Base-by-base conservation (phyloP, 2,329 filamentous ascomycete species). In the Trichoderma endophyticum region DNA sequence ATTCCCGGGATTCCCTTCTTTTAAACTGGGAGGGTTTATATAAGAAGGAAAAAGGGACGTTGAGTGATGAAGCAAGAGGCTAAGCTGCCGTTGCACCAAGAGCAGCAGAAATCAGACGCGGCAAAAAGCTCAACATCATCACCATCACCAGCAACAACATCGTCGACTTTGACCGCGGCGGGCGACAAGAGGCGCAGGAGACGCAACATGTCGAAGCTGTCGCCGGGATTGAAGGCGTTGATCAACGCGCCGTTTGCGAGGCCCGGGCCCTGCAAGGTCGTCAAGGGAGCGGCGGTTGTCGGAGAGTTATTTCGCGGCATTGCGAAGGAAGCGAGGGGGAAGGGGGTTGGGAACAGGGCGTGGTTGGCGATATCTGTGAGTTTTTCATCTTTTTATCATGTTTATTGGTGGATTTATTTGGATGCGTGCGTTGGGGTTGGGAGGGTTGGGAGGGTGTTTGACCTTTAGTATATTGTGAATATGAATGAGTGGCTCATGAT, bases 201-300 rank as follows among this genome's bases (percentile, higher is more conserved):
- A 24, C 62, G 36, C 32, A 81, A 77, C 75, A 94, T 93, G 92
- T 90, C 92, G 7, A 94, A 93, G 80, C 86, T 95, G 24, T 92
- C 92, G 1, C 84, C 88, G 1, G 83, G 88, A 64, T 86, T 95
- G 76, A 95, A 94, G 82, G 86, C 89, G 61, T 88, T 95, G 74
- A 91, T 95, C 82, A 92, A 92, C 77, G 88, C 91, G 72, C 86
- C 91, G 4, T 88, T 90, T 76, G 89, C 92, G 57, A 86, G 87
- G 2, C 90, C 92, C 0, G 88, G 89, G 64, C 90, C 89, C 2
- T 61, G 57, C 39, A 51, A 32, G 21, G 57, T 70, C 21, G 66
- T 57, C 9, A 61, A 61, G 39, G 86, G 90, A 32, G 81, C 84
- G 14, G 84, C 87, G 73, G 91, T 94, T 68, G 91, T 94, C 70